Conservation (phyloP, 2,329 filamentous ascomycete species). For the Dactylonectria estremocensis region DNA sequence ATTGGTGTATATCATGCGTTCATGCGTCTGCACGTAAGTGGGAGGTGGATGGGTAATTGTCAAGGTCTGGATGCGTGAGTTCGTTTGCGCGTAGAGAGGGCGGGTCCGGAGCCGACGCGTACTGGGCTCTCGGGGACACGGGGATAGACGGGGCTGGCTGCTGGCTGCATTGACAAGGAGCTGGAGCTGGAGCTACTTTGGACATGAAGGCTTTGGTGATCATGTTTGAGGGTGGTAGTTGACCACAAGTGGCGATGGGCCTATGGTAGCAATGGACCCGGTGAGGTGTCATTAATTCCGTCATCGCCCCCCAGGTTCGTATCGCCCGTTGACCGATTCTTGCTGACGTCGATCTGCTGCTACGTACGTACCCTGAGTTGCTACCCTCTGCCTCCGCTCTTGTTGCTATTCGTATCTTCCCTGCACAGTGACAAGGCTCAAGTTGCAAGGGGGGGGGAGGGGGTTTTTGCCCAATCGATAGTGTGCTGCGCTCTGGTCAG, state of each 20-base stretch:
- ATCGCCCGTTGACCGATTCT: slow-evolving; percentile 26
- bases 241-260: not conserved
- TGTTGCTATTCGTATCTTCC: slow-evolving; percentile 33
- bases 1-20: slow-evolving; percentile 50
- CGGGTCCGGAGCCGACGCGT: slow-evolving; percentile 2
- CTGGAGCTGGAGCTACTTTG: not conserved
- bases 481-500: slow-evolving; percentile 35
- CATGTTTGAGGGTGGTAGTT: not conserved
- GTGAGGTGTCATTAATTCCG: slow-evolving; percentile 27
- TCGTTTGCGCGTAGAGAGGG: slow-evolving; percentile 7
- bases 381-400: slow-evolving; percentile 23
- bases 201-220: slow-evolving; percentile 15
- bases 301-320: slow-evolving; percentile 30
- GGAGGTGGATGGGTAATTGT: slow-evolving; percentile 19
- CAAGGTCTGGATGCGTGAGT: no score
- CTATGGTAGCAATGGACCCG: slow-evolving; percentile 1
- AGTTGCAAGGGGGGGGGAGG: slow-evolving; percentile 2
- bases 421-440: slow-evolving; percentile 18
- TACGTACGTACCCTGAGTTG: not conserved
- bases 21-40: slow-evolving; percentile 39
- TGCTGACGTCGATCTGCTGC: slow-evolving; percentile 31
- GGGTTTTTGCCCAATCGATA: slow-evolving; percentile 33
- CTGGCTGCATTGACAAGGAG: slow-evolving; percentile 1
- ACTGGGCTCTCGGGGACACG: not conserved
- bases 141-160: not conserved